Evolutionary conservation across 225 moss, liverwort and hornwort species (phyloP), one percentile per base, ranked within the genome.

Genomic region (Bryoerythrophyllum caledonicum): DNA sequence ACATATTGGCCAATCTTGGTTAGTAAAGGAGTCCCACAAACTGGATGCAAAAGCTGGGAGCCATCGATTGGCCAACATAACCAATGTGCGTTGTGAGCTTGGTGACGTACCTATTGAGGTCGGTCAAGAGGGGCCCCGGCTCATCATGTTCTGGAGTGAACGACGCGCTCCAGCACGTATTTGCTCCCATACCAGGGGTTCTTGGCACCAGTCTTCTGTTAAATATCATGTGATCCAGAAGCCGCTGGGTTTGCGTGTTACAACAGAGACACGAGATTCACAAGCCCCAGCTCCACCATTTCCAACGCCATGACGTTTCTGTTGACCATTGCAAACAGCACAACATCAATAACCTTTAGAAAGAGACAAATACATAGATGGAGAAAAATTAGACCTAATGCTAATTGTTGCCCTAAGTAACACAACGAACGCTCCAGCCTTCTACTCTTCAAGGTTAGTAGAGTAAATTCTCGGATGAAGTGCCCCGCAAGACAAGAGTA

Each of bases 121-220:
- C 58, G 70, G 75, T 72, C 57, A 72, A 67, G 67, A 84, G 34
- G 78, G 49, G 65, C 70, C 76, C 21, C 27, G 76, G 82, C 49
- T 70, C 70, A 79, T 82, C 81, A 74, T 74, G 76, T 40, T 16
- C 76, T 26, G 68, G 64, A 24, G 67, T 79, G 73, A 65, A 76
- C 27, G 70, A 32, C 64, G 40, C 65, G 72, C 67, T 72, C 67
- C 79, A 79, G 58, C 64, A 54, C 19, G 70, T 44, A 20, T 72
- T 44, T 52, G 68, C 71, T 70, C 73, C 82, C 82, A 82, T 82
- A 48, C 74, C 65, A 70, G 55, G 77, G 66, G 48, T 60, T 55
- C 13, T 48, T 28, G 61, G 25, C 12, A 51, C 51, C 17, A 28
- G 69, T 55, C 70, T 56, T 55, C 76, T 61, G 43, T 61, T 38